Percentiles rank a stretch among this genome's conserved stretches.
phyloP scores from a whole-genome alignment of 2,329 filamentous ascomycete species.

The Diaporthe aspalathi region DNA sequence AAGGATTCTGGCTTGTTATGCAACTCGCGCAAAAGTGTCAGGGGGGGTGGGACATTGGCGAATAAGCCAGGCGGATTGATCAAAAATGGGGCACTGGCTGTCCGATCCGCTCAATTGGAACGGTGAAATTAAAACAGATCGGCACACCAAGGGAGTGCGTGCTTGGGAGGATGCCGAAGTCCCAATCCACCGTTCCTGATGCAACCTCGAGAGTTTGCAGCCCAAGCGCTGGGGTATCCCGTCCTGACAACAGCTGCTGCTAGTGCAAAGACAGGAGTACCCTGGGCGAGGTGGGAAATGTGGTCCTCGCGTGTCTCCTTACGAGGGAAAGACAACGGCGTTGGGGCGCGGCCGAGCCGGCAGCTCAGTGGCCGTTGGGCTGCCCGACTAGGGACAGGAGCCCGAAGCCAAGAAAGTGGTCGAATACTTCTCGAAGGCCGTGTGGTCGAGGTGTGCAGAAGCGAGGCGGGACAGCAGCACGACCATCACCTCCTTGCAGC shows the following conservation, averaged over 20 bases:
- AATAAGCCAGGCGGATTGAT: slow-evolving; percentile 33
- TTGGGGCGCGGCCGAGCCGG: slow-evolving; percentile 18
- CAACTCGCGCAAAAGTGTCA: slow-evolving; percentile 32
- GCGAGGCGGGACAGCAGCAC: slow-evolving; percentile 30
- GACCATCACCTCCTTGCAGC: slow-evolving; percentile 34
- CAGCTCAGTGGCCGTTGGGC: slow-evolving; percentile 31
- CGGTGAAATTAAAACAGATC: slow-evolving; percentile 34
- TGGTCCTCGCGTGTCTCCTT: slow-evolving; percentile 14
- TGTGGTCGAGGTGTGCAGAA: slow-evolving; percentile 34
- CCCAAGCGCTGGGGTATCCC: slow-evolving; percentile 21
- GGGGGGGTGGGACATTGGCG: slow-evolving; percentile 33
- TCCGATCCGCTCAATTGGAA: slow-evolving; percentile 34
- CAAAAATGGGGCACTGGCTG: slow-evolving; percentile 35
- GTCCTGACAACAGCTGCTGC: slow-evolving; percentile 13
- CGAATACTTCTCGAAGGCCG: slow-evolving; percentile 36
- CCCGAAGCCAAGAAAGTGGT: slow-evolving; percentile 16
- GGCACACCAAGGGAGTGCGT: slow-evolving; percentile 31
- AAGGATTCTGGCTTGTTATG: slow-evolving; percentile 32
- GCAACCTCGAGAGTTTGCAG: slow-evolving; percentile 33
- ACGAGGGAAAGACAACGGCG: slow-evolving; percentile 20
- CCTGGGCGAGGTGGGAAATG: slow-evolving; percentile 18
- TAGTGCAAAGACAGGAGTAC: slow-evolving; percentile 8
- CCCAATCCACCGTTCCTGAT: slow-evolving; percentile 35
- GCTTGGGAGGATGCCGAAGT: slow-evolving; percentile 34
- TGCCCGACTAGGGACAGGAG: slow-evolving; percentile 30